Evolutionary conservation across 2,329 filamentous ascomycete species (phyloP), one percentile per base, ranked within the genome.

Genomic region (Aspergillus texensis): DNA sequence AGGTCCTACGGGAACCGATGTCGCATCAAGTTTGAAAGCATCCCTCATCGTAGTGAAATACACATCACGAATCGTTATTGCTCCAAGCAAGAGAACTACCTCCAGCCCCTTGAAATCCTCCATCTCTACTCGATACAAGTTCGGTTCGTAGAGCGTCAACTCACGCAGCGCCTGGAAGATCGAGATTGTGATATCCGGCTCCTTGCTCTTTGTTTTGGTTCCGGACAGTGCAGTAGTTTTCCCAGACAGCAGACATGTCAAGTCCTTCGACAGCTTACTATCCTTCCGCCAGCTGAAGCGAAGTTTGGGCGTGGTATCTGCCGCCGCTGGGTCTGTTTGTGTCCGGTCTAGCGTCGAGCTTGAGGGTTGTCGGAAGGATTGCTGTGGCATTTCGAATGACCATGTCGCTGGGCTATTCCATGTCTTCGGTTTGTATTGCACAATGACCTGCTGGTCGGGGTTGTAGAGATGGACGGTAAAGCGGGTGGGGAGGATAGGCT

Each of bases 41-140:
- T 96, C 91, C 21, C 86, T 85, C 61, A 88, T 86, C 5, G 89
- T 85, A 63, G 85, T 80, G 70, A 88, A 88, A 75, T 84, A 89
- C 6, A 89, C 78, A 69, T 89, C 87, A 28, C 85, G 81, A 62
- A 90, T 88, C 14, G 87, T 85, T 2, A 86, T 81, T 0, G 86
- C 86, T 19, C 85, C 81, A 0, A 90, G 79, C 32, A 89, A 73
- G 26, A 98, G 79, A 1, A 94, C 89, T 1, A 98, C 86, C 75
- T 99, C 95, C 4, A 98, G 82, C 0, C 95, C 95, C 77, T 97
- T 98, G 62, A 91, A 88, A 78, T 99, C 95, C 77, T 99, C 93
- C 65, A 98, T 88, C 50, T 98, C 94, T 12, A 98, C 90, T 8
- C 95, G 86, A 65, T 91, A 89, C 73, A 98, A 84, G 74, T 98